phyloP scores from a whole-genome alignment of 176 grass and related monocot species.

The Guadua angustifolia region DNA sequence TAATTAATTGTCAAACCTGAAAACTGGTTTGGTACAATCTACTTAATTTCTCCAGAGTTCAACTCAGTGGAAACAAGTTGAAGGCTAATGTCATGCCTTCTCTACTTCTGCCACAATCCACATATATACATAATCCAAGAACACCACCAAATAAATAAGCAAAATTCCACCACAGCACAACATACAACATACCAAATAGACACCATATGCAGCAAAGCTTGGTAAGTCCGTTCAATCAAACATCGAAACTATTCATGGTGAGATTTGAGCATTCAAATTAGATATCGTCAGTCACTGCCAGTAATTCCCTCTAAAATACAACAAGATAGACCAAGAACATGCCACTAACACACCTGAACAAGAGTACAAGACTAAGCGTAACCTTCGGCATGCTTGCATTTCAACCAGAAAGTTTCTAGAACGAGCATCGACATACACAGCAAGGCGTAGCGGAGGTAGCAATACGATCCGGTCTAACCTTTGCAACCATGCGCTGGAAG shows the following conservation, averaged over 20 bases:
- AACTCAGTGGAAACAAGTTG: constrained; percentile 19
- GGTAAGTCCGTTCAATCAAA: constrained; percentile 13
- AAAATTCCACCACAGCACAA: not conserved
- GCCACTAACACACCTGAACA: not conserved
- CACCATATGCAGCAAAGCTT: not conserved
- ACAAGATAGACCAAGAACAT: constrained; percentile 9
- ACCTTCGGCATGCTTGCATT: constrained; percentile 13
- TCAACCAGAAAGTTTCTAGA: not conserved
- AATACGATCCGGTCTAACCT: constrained; percentile 88
- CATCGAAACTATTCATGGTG: not conserved
- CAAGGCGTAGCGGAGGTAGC: constrained; percentile 5
- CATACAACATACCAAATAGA: not conserved
- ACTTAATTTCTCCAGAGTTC: not conserved
- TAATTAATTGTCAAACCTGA: not conserved
- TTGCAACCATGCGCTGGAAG: constrained; percentile 98
- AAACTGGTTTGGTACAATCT: not conserved
- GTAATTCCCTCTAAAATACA: not conserved
- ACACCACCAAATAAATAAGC: not conserved
- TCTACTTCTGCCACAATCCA: not conserved
- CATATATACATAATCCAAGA: constrained; percentile 16
- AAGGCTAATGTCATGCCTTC: not conserved
- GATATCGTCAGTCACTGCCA: not conserved
- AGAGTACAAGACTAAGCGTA: not conserved
- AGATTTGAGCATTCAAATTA: not conserved
- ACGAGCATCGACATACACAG: not conserved